Evolutionary conservation across 805 yeast species (phyloP).

Genomic region (Kluyveromyces siamensis): DNA sequence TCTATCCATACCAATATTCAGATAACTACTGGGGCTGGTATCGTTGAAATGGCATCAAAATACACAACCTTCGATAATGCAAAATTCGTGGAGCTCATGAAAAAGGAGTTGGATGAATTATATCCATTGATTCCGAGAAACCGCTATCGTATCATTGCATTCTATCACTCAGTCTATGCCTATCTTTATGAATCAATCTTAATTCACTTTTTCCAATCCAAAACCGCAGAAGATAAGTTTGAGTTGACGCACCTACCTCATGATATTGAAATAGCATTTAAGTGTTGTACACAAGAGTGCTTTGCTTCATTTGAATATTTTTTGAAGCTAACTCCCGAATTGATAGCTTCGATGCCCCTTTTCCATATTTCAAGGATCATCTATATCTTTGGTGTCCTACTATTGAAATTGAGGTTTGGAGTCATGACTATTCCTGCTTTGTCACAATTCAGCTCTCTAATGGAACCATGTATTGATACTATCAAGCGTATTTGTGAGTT

Average conservation of each 20-base stretch:
- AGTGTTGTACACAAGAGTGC: slow-evolving; percentile 47
- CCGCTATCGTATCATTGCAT: slow-evolving; percentile 39
- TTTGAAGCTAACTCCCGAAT: slow-evolving; percentile 34
- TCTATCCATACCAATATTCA: slow-evolving; percentile 35
- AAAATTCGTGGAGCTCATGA: slow-evolving; percentile 36
- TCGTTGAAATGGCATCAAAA: slow-evolving; percentile 15
- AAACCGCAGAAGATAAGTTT: slow-evolving; percentile 7
- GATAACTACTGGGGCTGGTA: slow-evolving; percentile 12
- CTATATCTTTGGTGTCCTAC: slow-evolving; percentile 53
- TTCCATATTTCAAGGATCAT: slow-evolving; percentile 47
- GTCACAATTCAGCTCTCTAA: slow-evolving; percentile 37
- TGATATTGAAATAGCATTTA: slow-evolving; percentile 34
- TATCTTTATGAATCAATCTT: slow-evolving; percentile 51
- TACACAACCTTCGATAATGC: slow-evolving; percentile 9
- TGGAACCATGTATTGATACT: slow-evolving; percentile 34
- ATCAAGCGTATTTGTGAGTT: slow-evolving; percentile 18
- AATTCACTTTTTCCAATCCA: slow-evolving; percentile 15
- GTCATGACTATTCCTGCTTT: slow-evolving; percentile 44
- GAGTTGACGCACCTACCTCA: slow-evolving; percentile 14
- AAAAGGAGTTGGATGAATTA: slow-evolving; percentile 35
- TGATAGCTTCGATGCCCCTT: slow-evolving; percentile 49
- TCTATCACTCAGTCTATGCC: slow-evolving; percentile 56
- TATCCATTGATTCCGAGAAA: slow-evolving; percentile 31
- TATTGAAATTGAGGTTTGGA: slow-evolving; percentile 46
- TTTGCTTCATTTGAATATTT: slow-evolving; percentile 41